Base-by-base conservation (phyloP, 1,284 basidiomycete genomes). In the Apiotrichum gracile region DNA sequence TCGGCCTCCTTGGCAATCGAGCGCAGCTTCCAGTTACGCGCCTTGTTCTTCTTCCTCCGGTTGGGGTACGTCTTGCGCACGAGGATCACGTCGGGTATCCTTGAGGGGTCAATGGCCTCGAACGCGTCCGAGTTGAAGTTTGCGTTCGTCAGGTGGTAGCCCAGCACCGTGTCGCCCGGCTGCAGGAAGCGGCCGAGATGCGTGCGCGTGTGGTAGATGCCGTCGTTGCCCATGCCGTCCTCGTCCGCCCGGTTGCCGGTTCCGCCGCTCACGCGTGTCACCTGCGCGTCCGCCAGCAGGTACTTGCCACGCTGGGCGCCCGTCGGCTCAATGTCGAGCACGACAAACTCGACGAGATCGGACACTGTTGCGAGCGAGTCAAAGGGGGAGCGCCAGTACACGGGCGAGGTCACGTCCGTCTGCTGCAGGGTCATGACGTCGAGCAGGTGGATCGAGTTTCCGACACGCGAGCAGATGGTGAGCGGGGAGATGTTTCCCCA, bases 11-110 rank as follows among this genome's bases (percentile, higher is more conserved):
- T 97, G 58, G 91, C 93, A 53, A 98, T 97, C 63, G 87, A 91
- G 65, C 87, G 83, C 63, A 98, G 80, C 75, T 86, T 85, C 94
- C 94, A 98, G 62, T 79, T 83, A 49, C 94, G 81, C 16, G 87
- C 76, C 75, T 84, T 86, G 69, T 80, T 84, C 81, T 96, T 96
- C 82, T 96, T 97, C 63, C 93, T 77, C 45, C 91, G 78, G 76
- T 94, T 89, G 45, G 93, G 96, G 76, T 97, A 98, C 53, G 89
- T 83, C 81, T 98, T 98, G 78, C 90, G 88, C 60, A 97, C 87
- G 17, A 98, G 83, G 29, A 98, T 83, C 60, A 97, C 85, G 67
- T 97, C 91, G 0, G 94, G 96, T 58, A 94, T 80, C 44, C 86
- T 83, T 44, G 81, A 80, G n/a, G 79, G 65, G 19, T 86, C 81